Conservation (phyloP, 495 filamentous ascomycete genomes). For the Aspergillus diversus region DNA sequence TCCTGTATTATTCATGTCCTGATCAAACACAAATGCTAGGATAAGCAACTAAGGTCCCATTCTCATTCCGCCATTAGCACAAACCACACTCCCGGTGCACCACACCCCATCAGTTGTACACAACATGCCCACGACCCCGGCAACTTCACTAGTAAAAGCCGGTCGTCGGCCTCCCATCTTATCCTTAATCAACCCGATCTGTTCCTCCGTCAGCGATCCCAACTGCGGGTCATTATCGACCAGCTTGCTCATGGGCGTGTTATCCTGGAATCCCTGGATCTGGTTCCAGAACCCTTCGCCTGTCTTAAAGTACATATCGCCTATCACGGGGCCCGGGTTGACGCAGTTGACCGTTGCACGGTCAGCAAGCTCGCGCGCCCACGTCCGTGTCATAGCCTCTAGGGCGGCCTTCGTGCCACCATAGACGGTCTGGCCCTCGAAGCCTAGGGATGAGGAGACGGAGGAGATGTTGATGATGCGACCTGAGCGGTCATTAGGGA, state of each 20-base stretch:
- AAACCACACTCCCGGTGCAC: constrained; percentile 85
- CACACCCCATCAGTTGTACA: constrained; percentile 72
- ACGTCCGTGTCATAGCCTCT: constrained; percentile 91
- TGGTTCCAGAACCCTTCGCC: constrained; percentile 57
- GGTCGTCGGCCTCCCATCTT: constrained; percentile 68
- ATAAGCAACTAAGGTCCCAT: constrained; percentile 27
- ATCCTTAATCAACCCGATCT: constrained; percentile 59
- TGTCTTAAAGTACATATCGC: constrained; percentile 70
- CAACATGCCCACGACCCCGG: constrained; percentile 83
- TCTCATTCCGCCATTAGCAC: constrained; percentile 84
- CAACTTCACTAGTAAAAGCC: constrained; percentile 76
- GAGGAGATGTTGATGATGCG: constrained; percentile 80
- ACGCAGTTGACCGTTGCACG: constrained; percentile 81
- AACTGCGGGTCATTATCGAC: constrained; percentile 45
- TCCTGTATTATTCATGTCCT: neutral
- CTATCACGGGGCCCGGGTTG: constrained; percentile 86
- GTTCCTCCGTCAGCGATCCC: constrained; percentile 60
- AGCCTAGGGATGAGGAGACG: constrained; percentile 70
- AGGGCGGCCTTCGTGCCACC: constrained; percentile 88
- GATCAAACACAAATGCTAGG: too few relatives aligned
- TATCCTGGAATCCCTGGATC: constrained; percentile 65
- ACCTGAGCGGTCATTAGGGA: constrained; percentile 74
- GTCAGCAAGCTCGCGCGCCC: constrained; percentile 80
- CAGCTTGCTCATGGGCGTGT: constrained; percentile 64
- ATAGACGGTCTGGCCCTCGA: constrained; percentile 74